A percentile compares a stretch with the other conserved stretches of the same genome.
Conservation (phyloP, 2,329 filamentous ascomycete genomes). For the Botrytis byssoidea region DNA sequence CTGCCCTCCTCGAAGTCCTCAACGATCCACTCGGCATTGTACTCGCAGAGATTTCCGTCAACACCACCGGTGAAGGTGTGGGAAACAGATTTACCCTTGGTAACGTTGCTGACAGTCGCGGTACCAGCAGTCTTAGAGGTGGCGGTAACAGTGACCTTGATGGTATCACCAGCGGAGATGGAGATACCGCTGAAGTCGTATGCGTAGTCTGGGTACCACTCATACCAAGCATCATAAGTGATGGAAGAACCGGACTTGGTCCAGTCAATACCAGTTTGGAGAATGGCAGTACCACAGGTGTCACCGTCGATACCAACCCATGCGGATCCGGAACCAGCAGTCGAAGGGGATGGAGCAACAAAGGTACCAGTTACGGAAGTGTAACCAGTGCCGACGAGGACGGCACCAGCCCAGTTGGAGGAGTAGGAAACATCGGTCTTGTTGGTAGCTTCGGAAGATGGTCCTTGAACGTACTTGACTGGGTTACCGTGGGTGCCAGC, state of each 20-base stretch:
- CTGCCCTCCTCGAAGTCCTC: conserved; percentile 49
- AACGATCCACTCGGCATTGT: conserved; percentile 54
- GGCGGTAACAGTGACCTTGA: conserved; percentile 43
- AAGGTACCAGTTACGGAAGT: conserved; percentile 54
- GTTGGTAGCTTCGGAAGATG: conserved; percentile 38
- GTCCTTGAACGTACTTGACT: conserved; percentile 39
- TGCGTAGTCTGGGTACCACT: conserved; percentile 59
- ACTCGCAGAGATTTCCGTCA: conserved; percentile 42
- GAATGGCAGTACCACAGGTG: conserved; percentile 52
- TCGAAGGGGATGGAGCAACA: conserved; percentile 52
- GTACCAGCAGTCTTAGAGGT: conserved; percentile 44
- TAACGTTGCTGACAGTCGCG: conserved; percentile 47
- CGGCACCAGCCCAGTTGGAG: conserved; percentile 59
- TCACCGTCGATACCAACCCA: conserved; percentile 64
- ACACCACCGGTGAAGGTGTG: conserved; percentile 43
- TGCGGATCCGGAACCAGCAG: conserved; percentile 38
- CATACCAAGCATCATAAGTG: conserved; percentile 57
- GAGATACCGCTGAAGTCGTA: conserved; percentile 50
- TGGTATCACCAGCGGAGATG: conserved; percentile 47
- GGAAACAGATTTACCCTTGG: conserved; percentile 46
- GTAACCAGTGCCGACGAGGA: conserved; percentile 51
- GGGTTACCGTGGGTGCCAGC: conserved; percentile 33
- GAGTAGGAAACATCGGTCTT: conserved; percentile 50
- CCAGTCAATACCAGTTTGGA: conserved; percentile 59
- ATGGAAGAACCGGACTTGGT: conserved; percentile 45